Percentiles rank a stretch among this genome's conserved stretches.
phyloP scores from a whole-genome alignment of 2,329 filamentous ascomycete genomes.

The Hymenoscyphus repandus region DNA sequence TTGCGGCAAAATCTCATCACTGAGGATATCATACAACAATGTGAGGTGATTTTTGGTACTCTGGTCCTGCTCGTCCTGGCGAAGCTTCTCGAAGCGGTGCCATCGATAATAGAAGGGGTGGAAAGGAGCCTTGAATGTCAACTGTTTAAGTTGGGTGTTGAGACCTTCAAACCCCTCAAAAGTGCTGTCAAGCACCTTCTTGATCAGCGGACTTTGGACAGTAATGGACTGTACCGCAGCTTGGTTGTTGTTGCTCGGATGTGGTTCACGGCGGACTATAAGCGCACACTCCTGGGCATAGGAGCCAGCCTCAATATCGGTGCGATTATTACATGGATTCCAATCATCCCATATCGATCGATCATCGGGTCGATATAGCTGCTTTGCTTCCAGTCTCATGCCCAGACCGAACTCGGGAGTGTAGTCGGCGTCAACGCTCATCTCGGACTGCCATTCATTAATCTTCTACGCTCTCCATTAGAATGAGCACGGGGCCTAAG shows the following conservation, averaged over 20 bases:
- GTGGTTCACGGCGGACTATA: slow-evolving; percentile 22
- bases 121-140: slow-evolving; percentile 52
- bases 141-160: slow-evolving; percentile 28
- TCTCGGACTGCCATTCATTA: neutral
- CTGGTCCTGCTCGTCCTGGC: slow-evolving; percentile 38
- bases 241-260: slow-evolving; percentile 16
- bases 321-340: slow-evolving; percentile 7
- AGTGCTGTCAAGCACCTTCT: slow-evolving; percentile 27
- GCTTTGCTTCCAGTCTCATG: slow-evolving; percentile 12
- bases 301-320: slow-evolving; percentile 12
- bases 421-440: slow-evolving; percentile 14
- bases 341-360: slow-evolving; percentile 17
- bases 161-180: slow-evolving; percentile 32
- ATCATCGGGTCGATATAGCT: slow-evolving; percentile 17
- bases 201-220: slow-evolving; percentile 32
- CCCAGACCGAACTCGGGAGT: slow-evolving; percentile 2
- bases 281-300: slow-evolving; percentile 20
- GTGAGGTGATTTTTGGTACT: slow-evolving; percentile 42
- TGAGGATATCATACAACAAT: slow-evolving; percentile 43
- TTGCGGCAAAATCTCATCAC: slow-evolving; percentile 44
- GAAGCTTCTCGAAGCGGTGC: slow-evolving; percentile 40
- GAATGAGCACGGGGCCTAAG: neutral
- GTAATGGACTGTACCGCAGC: slow-evolving; percentile 29
- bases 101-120: slow-evolving; percentile 63
- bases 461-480: neutral